Evolutionary conservation across 2,329 filamentous ascomycete genomes (phyloP).

Genomic region (Cordyceps farinosa): DNA sequence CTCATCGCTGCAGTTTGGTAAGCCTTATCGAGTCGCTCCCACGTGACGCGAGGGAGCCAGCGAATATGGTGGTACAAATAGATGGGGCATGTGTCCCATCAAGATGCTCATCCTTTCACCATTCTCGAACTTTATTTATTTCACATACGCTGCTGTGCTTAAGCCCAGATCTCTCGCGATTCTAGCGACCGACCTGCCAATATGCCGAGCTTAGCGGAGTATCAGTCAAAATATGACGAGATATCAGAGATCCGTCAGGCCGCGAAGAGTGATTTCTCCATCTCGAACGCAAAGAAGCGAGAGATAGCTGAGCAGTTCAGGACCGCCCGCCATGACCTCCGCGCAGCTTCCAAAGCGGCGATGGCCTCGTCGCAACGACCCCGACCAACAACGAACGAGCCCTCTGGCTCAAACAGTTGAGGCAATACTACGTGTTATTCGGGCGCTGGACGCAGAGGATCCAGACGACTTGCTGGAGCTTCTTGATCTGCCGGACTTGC

Average conservation of each 20-base stretch:
- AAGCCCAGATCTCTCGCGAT: slow-evolving; percentile 2
- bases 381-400: background rate
- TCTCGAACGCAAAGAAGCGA: slow-evolving; percentile 17
- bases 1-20: too few species aligned
- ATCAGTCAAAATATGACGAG: slow-evolving; percentile 18
- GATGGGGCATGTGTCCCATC: background rate
- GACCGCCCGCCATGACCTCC: slow-evolving; percentile 11
- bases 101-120: background rate
- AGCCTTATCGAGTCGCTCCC: too few species aligned
- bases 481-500: too few species aligned
- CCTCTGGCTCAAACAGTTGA: background rate
- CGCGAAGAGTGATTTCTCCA: slow-evolving; percentile 17
- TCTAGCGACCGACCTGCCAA: slow-evolving; percentile 3
- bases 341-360: slow-evolving; percentile 12
- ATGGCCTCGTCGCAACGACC: slow-evolving; percentile 1
- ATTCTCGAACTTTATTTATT: background rate
- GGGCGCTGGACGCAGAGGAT: background rate
- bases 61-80: background rate
- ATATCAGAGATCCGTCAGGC: slow-evolving; percentile 17
- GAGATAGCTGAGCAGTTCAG: slow-evolving; percentile 14
- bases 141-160: background rate
- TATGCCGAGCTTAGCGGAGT: slow-evolving; percentile 18
- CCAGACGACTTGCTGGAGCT: too few species aligned
- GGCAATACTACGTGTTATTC: background rate
- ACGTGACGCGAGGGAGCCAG: background rate